A percentile compares a stretch with the other conserved stretches of the same genome.
These are phyloP conservation scores for Auxenochlorella pyrenoidosa DNA, from an alignment of 139 green algal species.

Conservation along the genomic window DNA sequence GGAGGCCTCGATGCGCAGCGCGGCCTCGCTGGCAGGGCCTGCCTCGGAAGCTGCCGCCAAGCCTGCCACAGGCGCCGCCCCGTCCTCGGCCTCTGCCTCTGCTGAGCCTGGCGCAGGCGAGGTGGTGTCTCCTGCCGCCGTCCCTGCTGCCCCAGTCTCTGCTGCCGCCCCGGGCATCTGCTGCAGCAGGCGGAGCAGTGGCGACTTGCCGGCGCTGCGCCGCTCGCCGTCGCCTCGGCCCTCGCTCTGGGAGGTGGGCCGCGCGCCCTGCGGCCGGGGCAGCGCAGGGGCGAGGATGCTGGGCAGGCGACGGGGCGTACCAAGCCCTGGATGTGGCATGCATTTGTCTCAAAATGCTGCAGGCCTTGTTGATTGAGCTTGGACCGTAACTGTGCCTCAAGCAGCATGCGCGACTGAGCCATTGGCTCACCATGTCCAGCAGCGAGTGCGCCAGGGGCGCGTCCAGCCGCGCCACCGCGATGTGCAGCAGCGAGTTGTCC, in stretches of 20 bases:
- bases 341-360: too few relatives aligned
- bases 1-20: background rate
- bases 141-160: background rate
- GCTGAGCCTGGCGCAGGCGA: background rate
- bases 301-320: too few relatives aligned
- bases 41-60: background rate
- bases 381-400: too few relatives aligned
- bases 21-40: background rate
- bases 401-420: too few relatives aligned
- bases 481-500: constrained; percentile 31
- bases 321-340: too few relatives aligned
- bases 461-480: background rate
- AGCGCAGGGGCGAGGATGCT: too few relatives aligned
- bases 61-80: background rate
- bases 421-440: constrained; percentile 5
- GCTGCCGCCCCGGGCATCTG: background rate
- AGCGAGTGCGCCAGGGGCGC: constrained; percentile 4
- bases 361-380: too few relatives aligned
- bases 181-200: constrained; percentile 24
- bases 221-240: background rate
- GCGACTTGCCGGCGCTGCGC: background rate
- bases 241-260: constrained; percentile 23
- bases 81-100: background rate
- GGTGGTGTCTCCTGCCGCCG: too few relatives aligned
- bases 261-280: background rate